A percentile compares a stretch with the other conserved stretches of the same genome.
Evolutionary conservation across 306 rosid species (phyloP).

Genomic region (Malus asiatica): DNA sequence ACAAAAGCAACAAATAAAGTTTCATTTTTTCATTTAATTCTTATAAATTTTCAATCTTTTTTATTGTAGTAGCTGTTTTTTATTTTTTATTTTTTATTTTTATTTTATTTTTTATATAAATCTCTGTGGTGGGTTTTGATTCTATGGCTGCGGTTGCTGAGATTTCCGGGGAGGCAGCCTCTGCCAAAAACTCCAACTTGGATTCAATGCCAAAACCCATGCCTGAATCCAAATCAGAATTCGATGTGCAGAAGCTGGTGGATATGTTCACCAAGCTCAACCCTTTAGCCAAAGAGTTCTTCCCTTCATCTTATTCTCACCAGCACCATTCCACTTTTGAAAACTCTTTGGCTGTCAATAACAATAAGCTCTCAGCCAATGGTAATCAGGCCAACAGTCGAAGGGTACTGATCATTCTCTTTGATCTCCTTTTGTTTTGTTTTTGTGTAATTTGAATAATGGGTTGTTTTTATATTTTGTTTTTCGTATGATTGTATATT

Average conservation of each 20-base stretch:
- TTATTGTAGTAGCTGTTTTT: slow-evolving; percentile 8
- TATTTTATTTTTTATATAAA: background rate
- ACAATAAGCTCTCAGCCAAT: slow-evolving; percentile 35
- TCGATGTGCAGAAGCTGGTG: slow-evolving; percentile 83
- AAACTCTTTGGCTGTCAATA: slow-evolving; percentile 35
- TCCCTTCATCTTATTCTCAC: slow-evolving; percentile 64
- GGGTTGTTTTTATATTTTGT: slow-evolving; percentile 5
- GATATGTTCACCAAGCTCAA: slow-evolving; percentile 91
- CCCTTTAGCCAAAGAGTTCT: slow-evolving; percentile 84
- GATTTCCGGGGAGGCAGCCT: slow-evolving; percentile 57
- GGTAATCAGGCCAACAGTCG: slow-evolving; percentile 50
- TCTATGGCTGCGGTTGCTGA: slow-evolving; percentile 94
- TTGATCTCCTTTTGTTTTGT: slow-evolving; percentile 18
- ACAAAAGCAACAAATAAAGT: background rate
- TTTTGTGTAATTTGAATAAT: background rate
- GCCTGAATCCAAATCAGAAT: slow-evolving; percentile 51
- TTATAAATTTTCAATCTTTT: background rate
- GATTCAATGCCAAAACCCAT: slow-evolving; percentile 47
- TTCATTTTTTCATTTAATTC: slow-evolving; percentile 9
- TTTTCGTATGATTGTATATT: background rate
- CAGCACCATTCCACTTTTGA: slow-evolving; percentile 45
- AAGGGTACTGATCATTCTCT: slow-evolving; percentile 53
- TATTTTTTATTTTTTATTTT: background rate
- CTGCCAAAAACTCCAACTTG: slow-evolving; percentile 60
- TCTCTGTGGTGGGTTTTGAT: slow-evolving; percentile 21